Evolutionary conservation across 2,329 filamentous ascomycete species (phyloP), one percentile per base, ranked within the genome.

Genomic region (Phialophora macrospora): DNA sequence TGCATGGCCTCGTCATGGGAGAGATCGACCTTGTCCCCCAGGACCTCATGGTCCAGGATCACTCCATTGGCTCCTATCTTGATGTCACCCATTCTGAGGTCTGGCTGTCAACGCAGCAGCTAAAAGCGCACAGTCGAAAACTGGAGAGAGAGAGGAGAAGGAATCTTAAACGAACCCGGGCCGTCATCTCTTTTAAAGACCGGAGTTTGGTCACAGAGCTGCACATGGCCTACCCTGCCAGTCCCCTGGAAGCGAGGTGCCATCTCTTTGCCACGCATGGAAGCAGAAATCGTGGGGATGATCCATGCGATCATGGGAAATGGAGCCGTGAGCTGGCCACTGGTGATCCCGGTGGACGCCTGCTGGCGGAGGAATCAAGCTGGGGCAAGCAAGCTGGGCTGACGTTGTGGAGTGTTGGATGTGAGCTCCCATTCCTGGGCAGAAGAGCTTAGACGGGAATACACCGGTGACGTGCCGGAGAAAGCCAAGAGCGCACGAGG

Each of bases 1-100:
- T 72, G 71, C 48, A 66, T 66, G 17, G 62, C 60, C 32, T 72
- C 69, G 14, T 72, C 68, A 52, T 69, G 69, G n/a, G 62, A 62
- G 26, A 70, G 28, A 11, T 17, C 20, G n/a, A 26, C 66, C 60
- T 70, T 71, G 11, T 71, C 71, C 24, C 64, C 68, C 11, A 71
- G 49, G 48, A 69, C 26, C 24, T 72, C 68, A 56, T 67, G 68
- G 64, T 72, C 70, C 32, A 61, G 65, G 4, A 67, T 48, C 48
- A 59, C 60, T 8, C 48, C 52, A 41, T 38, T 32, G 26, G 26
- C 41, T 26, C 44, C 56, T 12, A 28, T 26, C 30, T 67, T 67
- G 24, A 62, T 61, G 30, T 67, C 65, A 22, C 46, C 56, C 65
- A 67, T 67, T n/a, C 54, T 64, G 65, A 51, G 61, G 30, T 22